Percentiles rank a stretch among this genome's conserved stretches.
These are phyloP conservation scores for Blastocystis sp. DNA, from an alignment of 352 stramenopile species.

Conservation along the genomic window DNA sequence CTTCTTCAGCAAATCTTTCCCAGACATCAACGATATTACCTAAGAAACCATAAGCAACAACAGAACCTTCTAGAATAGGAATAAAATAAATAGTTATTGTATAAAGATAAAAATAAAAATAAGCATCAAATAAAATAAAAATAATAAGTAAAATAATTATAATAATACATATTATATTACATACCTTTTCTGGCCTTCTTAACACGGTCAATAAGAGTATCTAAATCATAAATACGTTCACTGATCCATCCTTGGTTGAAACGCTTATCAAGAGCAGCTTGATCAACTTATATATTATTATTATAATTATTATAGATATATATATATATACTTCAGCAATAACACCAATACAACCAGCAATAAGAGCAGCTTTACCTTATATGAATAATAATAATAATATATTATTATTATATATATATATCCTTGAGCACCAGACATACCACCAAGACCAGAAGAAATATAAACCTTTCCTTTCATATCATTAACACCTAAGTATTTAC, in stretches of 20 bases:
- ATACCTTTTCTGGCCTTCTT: conserved; percentile 17
- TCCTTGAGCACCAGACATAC: conserved; percentile 64
- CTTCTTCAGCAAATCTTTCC: conserved; percentile 54
- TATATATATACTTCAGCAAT: too few species aligned
- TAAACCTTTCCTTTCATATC: conserved; percentile 57
- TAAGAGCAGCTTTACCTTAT: conserved; percentile 44
- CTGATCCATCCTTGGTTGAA: conserved; percentile 63
- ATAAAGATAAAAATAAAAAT: too few species aligned
- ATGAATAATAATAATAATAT: too few species aligned
- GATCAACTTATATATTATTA: too few species aligned
- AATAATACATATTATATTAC: conserved; percentile 48
- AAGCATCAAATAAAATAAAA: too few species aligned
- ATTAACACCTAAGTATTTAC: conserved; percentile 59
- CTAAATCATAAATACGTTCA: conserved; percentile 53
- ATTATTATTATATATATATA: too few species aligned
- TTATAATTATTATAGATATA: too few species aligned
- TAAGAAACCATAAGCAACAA: conserved; percentile 59
- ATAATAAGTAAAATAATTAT: too few species aligned
- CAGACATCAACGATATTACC: conserved; percentile 64
- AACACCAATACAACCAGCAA: conserved; percentile 59
- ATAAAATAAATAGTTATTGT: too few species aligned
- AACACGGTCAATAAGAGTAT: conserved; percentile 47
- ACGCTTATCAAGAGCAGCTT: conserved; percentile 56
- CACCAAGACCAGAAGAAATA: conserved; percentile 59
- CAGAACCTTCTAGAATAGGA: conserved; percentile 50